Evolutionary conservation across 805 yeast species (phyloP).

Genomic region (Blastobotrys muscicola): DNA sequence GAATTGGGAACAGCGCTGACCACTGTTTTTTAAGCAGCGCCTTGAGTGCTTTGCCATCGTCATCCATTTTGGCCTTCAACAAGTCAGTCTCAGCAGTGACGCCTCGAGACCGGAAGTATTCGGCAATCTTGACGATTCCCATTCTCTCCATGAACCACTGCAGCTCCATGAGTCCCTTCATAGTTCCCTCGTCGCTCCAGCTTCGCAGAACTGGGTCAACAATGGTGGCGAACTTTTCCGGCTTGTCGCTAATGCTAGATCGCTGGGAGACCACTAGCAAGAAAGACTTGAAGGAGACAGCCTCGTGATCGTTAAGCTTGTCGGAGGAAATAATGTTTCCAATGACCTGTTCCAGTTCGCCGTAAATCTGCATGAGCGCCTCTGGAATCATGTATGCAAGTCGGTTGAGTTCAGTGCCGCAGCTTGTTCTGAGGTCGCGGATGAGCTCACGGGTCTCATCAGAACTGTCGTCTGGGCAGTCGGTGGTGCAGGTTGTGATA

Average conservation of each 20-base stretch:
- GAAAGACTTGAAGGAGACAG: constrained; percentile 88
- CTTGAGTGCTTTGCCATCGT: constrained; percentile 67
- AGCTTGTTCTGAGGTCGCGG: constrained; percentile 78
- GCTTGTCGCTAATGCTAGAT: constrained; percentile 54
- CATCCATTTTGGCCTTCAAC: constrained; percentile 78
- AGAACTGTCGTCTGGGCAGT: constrained; percentile 38
- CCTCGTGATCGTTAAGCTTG: constrained; percentile 80
- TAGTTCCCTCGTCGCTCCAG: constrained; percentile 89
- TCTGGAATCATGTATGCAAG: constrained; percentile 94
- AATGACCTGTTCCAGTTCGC: constrained; percentile 75
- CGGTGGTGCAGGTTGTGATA: constrained; percentile 71
- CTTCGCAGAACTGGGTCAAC: constrained; percentile 90
- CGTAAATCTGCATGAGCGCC: constrained; percentile 67
- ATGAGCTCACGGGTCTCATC: constrained; percentile 66
- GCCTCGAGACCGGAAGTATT: constrained; percentile 74
- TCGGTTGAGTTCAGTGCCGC: constrained; percentile 91
- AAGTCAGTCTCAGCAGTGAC: constrained; percentile 71
- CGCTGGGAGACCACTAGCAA: constrained; percentile 85
- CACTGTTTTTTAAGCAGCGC: constrained; percentile 78
- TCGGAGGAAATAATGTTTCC: constrained; percentile 55
- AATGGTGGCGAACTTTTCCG: constrained; percentile 68
- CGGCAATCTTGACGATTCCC: constrained; percentile 89
- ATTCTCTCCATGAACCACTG: constrained; percentile 98
- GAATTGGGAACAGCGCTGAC: constrained; percentile 88
- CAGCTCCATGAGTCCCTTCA: constrained; percentile 77